These are phyloP conservation scores for Beauveria sp. DNA, from an alignment of 2,329 filamentous ascomycete genomes.

Conservation along the genomic window DNA sequence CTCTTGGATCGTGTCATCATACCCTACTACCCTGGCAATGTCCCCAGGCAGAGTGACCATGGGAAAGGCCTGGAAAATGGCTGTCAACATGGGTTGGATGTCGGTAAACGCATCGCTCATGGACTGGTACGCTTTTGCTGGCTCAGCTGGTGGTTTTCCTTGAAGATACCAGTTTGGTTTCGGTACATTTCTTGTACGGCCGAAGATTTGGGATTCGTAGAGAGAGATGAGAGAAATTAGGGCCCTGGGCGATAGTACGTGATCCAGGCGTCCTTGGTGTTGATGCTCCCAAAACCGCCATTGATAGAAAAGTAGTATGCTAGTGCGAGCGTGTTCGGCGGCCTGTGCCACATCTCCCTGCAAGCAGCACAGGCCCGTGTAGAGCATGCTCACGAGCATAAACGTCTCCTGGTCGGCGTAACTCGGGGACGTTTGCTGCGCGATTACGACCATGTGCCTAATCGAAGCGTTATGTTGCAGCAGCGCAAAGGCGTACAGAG, in stretches of 20 bases:
- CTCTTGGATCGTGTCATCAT: background rate
- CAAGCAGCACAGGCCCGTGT: slow-evolving; percentile 1
- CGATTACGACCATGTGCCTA: slow-evolving; percentile 1
- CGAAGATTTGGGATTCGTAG: slow-evolving; percentile 6
- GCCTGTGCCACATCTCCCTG: slow-evolving; percentile 3
- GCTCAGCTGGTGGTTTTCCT: background rate
- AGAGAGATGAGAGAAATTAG: background rate
- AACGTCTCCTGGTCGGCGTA: slow-evolving; percentile 8
- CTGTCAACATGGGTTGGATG: slow-evolving; percentile 2
- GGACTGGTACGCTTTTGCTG: background rate
- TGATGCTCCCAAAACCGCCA: slow-evolving; percentile 7
- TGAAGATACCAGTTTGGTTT: slow-evolving; percentile 7
- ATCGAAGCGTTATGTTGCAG: slow-evolving; percentile 6
- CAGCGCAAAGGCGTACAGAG: background rate
- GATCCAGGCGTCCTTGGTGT: background rate
- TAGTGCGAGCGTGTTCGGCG: background rate
- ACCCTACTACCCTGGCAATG: background rate
- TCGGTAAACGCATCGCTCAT: slow-evolving; percentile 1
- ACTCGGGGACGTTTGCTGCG: background rate
- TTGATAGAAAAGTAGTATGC: slow-evolving; percentile 1
- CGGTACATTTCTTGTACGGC: background rate
- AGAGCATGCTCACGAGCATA: slow-evolving; percentile 6
- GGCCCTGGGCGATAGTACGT: background rate
- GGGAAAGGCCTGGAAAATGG: slow-evolving; percentile 1
- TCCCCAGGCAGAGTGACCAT: slow-evolving; percentile 5